Evolutionary conservation across 768 basidiomycete species (phyloP).

Genomic region (Fomitopsis serialis): DNA sequence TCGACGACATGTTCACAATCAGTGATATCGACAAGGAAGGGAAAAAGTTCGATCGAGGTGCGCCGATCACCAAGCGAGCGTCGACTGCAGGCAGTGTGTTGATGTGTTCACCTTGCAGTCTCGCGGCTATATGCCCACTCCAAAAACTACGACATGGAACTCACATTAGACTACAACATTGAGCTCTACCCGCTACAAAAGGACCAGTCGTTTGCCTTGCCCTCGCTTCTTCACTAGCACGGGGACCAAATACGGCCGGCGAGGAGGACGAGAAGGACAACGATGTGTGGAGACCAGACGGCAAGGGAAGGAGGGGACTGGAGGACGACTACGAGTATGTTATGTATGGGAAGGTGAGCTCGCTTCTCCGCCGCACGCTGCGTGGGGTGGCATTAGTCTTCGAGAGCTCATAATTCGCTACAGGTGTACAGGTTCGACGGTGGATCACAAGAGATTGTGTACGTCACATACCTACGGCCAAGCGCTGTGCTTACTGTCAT

Average conservation of each 20-base stretch:
- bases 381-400: too few relatives aligned
- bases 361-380: not conserved
- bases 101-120: conserved; percentile 41
- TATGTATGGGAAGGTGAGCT: conserved; percentile 92
- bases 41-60: conserved; percentile 97
- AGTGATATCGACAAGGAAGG: conserved; percentile 85
- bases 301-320: conserved; percentile 71
- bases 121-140: conserved; percentile 88
- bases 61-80: conserved; percentile 16
- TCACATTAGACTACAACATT: conserved; percentile 91
- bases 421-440: conserved; percentile 98
- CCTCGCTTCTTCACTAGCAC: conserved; percentile 74
- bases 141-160: conserved; percentile 86
- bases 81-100: not conserved
- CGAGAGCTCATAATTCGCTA: not conserved
- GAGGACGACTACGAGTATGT: conserved; percentile 99
- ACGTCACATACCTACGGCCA: conserved; percentile 25
- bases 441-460: conserved; percentile 81
- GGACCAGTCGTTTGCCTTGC: conserved; percentile 80
- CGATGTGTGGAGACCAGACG: conserved; percentile 82
- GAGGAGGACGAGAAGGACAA: conserved; percentile 71
- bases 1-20: conserved; percentile 91
- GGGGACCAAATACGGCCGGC: conserved; percentile 46
- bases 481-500: not conserved
- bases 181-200: conserved; percentile 77